Evolutionary conservation across 2,329 filamentous ascomycete genomes (phyloP).

Genomic region (Raffaelea albimanens): DNA sequence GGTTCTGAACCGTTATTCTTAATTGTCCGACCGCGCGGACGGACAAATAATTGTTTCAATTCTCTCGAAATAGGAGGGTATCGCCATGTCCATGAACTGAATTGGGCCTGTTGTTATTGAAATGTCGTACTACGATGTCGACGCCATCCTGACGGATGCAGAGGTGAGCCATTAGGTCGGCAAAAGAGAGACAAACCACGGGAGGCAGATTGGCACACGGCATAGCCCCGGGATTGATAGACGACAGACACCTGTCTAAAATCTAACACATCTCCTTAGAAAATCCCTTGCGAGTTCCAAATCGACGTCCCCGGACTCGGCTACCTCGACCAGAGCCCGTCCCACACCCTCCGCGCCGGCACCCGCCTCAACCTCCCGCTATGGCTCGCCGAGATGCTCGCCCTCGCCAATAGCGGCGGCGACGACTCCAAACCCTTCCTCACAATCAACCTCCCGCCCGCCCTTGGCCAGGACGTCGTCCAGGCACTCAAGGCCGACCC

Average conservation of each 20-base stretch:
- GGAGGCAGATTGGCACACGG: too few species aligned
- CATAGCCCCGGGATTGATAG: too few species aligned
- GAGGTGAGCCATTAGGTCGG: conserved; percentile 54
- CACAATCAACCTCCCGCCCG: conserved; percentile 70
- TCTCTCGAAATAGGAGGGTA: too few species aligned
- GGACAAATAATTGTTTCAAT: too few species aligned
- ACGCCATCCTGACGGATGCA: conserved; percentile 75
- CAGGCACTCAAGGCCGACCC: conserved; percentile 89
- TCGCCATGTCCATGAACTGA: too few species aligned
- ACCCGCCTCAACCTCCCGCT: conserved; percentile 77
- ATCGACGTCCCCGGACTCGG: conserved; percentile 80
- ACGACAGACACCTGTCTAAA: too few species aligned
- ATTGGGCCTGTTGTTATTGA: background rate
- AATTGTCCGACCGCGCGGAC: too few species aligned
- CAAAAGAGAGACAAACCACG: background rate
- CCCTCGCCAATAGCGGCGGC: conserved; percentile 43
- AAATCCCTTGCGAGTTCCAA: conserved; percentile 93
- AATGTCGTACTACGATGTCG: conserved; percentile 78
- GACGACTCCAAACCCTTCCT: conserved; percentile 43
- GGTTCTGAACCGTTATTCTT: too few species aligned
- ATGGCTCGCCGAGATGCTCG: conserved; percentile 93
- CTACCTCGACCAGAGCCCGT: conserved; percentile 76
- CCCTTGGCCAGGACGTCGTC: conserved; percentile 69
- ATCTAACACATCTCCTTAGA: conserved; percentile 40
- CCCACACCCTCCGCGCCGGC: conserved; percentile 62